phyloP scores from a whole-genome alignment of 208 protist species.

The Naegleria lovaniensis region DNA sequence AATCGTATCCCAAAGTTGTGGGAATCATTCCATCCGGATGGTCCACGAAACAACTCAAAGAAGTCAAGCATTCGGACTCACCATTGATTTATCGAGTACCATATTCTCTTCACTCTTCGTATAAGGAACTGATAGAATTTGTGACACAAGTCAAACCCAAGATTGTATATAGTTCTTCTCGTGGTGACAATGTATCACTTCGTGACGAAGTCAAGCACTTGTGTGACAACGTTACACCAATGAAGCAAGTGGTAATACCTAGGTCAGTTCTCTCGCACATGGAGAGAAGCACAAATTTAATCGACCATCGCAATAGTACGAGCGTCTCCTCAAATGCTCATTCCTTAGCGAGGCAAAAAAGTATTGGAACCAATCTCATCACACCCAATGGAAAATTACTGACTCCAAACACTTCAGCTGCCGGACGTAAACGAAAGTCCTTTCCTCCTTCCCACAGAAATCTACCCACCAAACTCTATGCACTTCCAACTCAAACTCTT shows the following conservation, averaged over 20 bases:
- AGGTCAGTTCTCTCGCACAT: not conserved
- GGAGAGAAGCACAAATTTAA: not conserved
- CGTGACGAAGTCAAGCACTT: not conserved
- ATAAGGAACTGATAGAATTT: conserved; percentile 14
- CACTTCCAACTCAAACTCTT: not conserved
- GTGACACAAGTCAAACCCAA: not conserved
- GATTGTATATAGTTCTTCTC: conserved; percentile 22
- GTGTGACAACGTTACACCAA: not conserved
- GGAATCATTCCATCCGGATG: conserved; percentile 25
- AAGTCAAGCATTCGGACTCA: not conserved
- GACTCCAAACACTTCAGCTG: not conserved
- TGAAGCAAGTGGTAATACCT: not conserved
- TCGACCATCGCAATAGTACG: not conserved
- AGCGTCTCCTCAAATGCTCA: not conserved
- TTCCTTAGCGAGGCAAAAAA: not conserved
- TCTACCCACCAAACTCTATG: not conserved
- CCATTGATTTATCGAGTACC: not conserved
- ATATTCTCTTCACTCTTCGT: conserved; percentile 32
- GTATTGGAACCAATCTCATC: not conserved
- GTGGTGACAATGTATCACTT: not conserved
- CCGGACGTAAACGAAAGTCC: not conserved
- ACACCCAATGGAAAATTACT: too few species aligned
- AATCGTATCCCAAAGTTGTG: not conserved
- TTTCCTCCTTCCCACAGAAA: not conserved
- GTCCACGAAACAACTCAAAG: not conserved